These are phyloP conservation scores for Corymbia maculata DNA, from an alignment of 345 rosid species.

Conservation along the genomic window DNA sequence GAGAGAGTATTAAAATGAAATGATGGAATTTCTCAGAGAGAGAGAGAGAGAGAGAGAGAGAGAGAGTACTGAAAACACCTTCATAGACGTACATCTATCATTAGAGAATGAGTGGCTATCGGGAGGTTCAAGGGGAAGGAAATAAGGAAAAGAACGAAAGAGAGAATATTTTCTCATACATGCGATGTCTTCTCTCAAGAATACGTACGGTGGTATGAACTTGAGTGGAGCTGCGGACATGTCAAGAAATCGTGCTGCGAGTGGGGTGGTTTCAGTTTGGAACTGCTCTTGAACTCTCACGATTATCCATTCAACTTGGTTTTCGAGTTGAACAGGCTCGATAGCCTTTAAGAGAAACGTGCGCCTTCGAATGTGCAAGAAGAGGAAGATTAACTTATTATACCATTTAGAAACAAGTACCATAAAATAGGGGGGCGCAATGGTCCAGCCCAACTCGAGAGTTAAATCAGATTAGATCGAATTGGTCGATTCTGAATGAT, in stretches of 20 bases:
- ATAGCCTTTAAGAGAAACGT: too few species aligned
- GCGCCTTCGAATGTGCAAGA: background rate
- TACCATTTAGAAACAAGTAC: too few species aligned
- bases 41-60: too few species aligned
- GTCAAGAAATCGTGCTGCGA: background rate
- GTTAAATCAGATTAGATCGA: fast-evolving
- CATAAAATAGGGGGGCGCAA: background rate
- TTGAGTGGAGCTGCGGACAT: background rate
- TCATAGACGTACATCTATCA: background rate
- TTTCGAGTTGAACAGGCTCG: background rate
- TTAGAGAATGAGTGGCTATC: background rate
- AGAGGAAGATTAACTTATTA: background rate
- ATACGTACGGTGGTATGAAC: background rate
- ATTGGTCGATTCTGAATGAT: too few species aligned
- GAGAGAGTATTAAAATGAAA: too few species aligned
- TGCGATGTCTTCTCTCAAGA: background rate
- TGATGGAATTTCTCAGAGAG: too few species aligned
- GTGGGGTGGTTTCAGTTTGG: background rate
- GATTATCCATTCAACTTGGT: background rate
- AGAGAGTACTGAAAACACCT: background rate
- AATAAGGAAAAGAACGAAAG: too few species aligned
- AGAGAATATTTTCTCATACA: background rate
- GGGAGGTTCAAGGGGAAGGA: too few species aligned
- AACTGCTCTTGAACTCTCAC: background rate
- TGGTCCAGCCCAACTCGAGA: background rate